Evolutionary conservation across 23 red algal species (phyloP), one percentile per base, ranked within the genome.

Genomic region (Gracilaria gracilis): DNA sequence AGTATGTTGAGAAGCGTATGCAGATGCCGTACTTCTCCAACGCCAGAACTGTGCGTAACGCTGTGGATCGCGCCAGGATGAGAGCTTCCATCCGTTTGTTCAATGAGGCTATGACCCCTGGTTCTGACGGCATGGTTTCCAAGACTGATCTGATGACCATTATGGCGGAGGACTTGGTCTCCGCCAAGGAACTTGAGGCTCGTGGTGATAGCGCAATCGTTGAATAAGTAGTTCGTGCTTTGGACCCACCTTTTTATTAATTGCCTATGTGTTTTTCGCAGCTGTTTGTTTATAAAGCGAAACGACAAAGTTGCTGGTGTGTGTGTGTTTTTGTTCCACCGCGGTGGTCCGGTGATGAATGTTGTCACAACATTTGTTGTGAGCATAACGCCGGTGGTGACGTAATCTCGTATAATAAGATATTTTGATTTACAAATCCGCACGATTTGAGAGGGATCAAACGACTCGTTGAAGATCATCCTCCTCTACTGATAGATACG

Each of bases 21-120:
- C 34, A 83, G 40, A 93, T 99, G 94, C 97, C 97, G 19, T 99
- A 99, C 91, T 99, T 99, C 71, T 99, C 97, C 19, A 99, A 99
- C 89, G 97, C 97, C 16, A 51, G 97, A 71, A 96, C 97, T 44
- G 97, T 99, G 64, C 89, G 97, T 23, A 99, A 99, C 79, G 91
- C 94, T 17, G 94, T 99, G 32, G 94, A 99, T 69, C 83, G 97
- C 27, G 97, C 97, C 19, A 85, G 97, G 36, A 99, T 99, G 97
- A 88, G 93, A 51, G 91, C 93, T 16, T 95, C 97, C n/a, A 95
- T 99, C 82, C 94, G 97, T 14, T 80, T 99, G 8, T 99, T 99
- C 86, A 99, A 99, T 69, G 40, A 66, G 20, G 95, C 94, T 0
- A 95, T 99, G 91, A 61, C 17, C 7, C 50, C 67, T 9, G 93